phyloP scores from a whole-genome alignment of 2,329 filamentous ascomycete species.

The Elsinoe batatas region DNA sequence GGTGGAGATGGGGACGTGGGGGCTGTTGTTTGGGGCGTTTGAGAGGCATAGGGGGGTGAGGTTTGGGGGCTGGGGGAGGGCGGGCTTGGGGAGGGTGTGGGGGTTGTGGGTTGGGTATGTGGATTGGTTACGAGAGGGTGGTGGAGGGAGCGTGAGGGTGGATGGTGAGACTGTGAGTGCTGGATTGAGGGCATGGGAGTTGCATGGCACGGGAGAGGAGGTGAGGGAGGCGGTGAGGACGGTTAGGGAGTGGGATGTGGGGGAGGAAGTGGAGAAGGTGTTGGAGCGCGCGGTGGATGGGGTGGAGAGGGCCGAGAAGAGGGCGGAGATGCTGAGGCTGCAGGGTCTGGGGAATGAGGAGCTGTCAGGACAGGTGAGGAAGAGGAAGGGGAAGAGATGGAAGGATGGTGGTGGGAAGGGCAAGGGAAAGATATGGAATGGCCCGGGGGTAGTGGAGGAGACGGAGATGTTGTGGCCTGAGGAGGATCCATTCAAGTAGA shows the following conservation, averaged over 20 bases:
- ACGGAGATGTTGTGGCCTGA: not conserved
- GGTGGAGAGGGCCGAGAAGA: not conserved
- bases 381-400: not conserved
- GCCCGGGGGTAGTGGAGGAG: not conserved
- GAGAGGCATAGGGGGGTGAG: not conserved
- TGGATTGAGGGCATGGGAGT: not conserved
- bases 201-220: not conserved
- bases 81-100: not conserved
- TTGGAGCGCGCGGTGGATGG: not conserved
- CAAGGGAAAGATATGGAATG: not conserved
- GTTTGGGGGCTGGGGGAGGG: slow-evolving; percentile 1
- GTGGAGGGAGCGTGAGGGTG: not conserved
- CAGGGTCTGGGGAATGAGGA: not conserved
- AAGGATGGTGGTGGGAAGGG: not conserved
- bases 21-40: not conserved
- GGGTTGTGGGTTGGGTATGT: not conserved
- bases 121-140: not conserved
- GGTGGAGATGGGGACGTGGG: not conserved
- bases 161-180: not conserved
- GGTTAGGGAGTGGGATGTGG: not conserved
- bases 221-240: not conserved
- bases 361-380: not conserved
- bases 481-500: not conserved
- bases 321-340: not conserved
- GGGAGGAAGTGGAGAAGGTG: not conserved